Percentiles rank a stretch among this genome's conserved stretches.
These are phyloP conservation scores for Irpex sp. DNA, from an alignment of 1,284 basidiomycete species.

Conservation along the genomic window DNA sequence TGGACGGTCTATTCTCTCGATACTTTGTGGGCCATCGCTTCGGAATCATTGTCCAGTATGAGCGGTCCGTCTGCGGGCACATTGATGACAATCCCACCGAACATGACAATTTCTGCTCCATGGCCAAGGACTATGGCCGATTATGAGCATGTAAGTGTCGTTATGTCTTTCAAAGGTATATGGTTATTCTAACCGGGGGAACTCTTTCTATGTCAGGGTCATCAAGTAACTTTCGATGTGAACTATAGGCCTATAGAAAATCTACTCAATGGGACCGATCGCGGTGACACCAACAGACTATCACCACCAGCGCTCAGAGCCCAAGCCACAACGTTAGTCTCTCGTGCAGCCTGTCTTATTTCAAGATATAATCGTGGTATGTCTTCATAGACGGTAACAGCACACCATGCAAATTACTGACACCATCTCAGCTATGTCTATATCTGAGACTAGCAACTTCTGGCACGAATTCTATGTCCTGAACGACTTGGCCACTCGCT, in stretches of 20 bases:
- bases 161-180: background rate
- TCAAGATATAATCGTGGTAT: slow-evolving; percentile 21
- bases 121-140: slow-evolving; percentile 35
- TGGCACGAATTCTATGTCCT: slow-evolving; percentile 17
- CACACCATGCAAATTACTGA: background rate
- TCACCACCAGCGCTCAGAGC: slow-evolving; percentile 26
- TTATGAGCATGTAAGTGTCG: slow-evolving; percentile 24
- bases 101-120: slow-evolving; percentile 31
- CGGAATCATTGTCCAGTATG: slow-evolving; percentile 29
- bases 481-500: slow-evolving; percentile 20
- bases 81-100: slow-evolving; percentile 24
- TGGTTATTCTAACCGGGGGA: background rate
- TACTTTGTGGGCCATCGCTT: slow-evolving; percentile 36
- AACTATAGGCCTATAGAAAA: slow-evolving; percentile 20
- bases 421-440: slow-evolving; percentile 9
- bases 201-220: background rate
- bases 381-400: background rate
- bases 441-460: slow-evolving; percentile 16
- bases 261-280: slow-evolving; percentile 21
- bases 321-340: slow-evolving; percentile 32
- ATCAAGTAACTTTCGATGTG: slow-evolving; percentile 16
- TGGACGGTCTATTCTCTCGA: slow-evolving; percentile 40
- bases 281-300: slow-evolving; percentile 11
- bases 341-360: slow-evolving; percentile 27
- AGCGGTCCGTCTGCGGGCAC: background rate